Evolutionary conservation across 2,329 filamentous ascomycete genomes (phyloP).

Genomic region (Xylariales sp.): DNA sequence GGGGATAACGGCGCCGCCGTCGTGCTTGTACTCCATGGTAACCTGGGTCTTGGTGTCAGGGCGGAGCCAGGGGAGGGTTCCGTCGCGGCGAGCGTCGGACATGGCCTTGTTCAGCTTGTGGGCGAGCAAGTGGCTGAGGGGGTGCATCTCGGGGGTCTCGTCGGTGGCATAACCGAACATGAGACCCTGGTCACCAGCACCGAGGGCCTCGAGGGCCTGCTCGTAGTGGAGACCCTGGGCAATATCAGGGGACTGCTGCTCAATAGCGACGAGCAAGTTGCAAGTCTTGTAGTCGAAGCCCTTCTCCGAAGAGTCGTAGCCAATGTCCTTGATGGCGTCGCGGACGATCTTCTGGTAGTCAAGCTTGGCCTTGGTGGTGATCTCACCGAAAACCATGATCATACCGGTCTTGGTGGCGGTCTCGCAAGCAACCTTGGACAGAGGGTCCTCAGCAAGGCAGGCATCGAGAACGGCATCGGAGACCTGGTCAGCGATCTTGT

Average conservation of each 20-base stretch:
- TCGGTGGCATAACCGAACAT: slow-evolving; percentile 99
- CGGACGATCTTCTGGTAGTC: slow-evolving; percentile 99
- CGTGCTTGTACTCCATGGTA: slow-evolving; percentile 97
- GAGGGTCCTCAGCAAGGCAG: slow-evolving; percentile 87
- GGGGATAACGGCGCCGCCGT: slow-evolving; percentile 88
- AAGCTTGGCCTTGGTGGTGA: slow-evolving; percentile 90
- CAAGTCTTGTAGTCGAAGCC: slow-evolving; percentile 99
- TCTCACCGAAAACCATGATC: slow-evolving; percentile 99
- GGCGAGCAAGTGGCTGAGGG: slow-evolving; percentile 86
- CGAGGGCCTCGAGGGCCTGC: slow-evolving; percentile 93
- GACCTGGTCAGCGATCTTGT: slow-evolving; percentile 98
- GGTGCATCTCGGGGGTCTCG: slow-evolving; percentile 96
- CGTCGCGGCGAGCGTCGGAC: slow-evolving; percentile 82
- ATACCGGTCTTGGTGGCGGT: slow-evolving; percentile 99
- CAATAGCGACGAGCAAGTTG: slow-evolving; percentile 97
- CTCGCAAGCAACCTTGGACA: slow-evolving; percentile 99
- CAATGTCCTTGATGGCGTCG: slow-evolving; percentile 93
- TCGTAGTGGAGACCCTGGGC: slow-evolving; percentile 99
- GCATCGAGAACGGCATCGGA: slow-evolving; percentile 98
- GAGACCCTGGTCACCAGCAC: slow-evolving; percentile 99
- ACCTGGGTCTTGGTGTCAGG: slow-evolving; percentile 99
- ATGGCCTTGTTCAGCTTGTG: slow-evolving; percentile 98
- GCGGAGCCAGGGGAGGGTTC: slow-evolving; percentile 86
- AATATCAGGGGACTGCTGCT: slow-evolving; percentile 98
- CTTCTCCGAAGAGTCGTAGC: slow-evolving; percentile 95